phyloP scores from a whole-genome alignment of 2,329 filamentous ascomycete genomes.

The Cryphonectria radicalis region DNA sequence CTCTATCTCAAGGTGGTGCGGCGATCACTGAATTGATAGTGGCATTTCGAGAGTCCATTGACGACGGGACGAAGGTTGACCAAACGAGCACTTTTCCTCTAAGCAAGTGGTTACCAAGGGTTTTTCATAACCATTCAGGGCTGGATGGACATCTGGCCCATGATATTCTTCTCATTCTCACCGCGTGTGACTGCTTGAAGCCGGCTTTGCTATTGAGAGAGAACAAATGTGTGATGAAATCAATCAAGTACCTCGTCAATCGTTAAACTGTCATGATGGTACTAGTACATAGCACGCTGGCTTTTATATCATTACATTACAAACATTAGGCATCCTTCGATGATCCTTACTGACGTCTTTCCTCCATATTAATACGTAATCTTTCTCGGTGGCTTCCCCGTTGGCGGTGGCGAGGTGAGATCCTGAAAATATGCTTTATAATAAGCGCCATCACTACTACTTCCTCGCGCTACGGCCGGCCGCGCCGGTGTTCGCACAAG shows the following conservation, averaged over 20 bases:
- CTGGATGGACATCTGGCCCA: no score
- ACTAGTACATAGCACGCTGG: background rate
- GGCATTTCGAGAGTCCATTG: no score
- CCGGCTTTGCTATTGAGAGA: no score
- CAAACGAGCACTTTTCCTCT: no score
- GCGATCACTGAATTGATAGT: no score
- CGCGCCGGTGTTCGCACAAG: conserved; percentile 12
- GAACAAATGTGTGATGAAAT: background rate
- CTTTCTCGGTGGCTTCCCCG: background rate
- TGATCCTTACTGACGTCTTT: background rate
- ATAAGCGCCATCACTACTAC: background rate
- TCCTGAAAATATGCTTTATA: conserved; percentile 25
- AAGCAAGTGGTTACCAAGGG: no score
- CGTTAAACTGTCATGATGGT: background rate
- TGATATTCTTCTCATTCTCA: no score
- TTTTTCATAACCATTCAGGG: no score
- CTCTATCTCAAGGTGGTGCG: no score
- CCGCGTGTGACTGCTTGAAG: no score
- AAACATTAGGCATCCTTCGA: background rate
- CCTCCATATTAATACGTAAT: background rate
- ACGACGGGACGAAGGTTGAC: no score
- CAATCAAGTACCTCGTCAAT: background rate
- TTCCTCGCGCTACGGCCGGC: background rate
- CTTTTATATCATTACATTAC: background rate
- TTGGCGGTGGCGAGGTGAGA: conserved; percentile 17